Evolutionary conservation across 768 basidiomycete genomes (phyloP).

Genomic region (Ramaria sp.): DNA sequence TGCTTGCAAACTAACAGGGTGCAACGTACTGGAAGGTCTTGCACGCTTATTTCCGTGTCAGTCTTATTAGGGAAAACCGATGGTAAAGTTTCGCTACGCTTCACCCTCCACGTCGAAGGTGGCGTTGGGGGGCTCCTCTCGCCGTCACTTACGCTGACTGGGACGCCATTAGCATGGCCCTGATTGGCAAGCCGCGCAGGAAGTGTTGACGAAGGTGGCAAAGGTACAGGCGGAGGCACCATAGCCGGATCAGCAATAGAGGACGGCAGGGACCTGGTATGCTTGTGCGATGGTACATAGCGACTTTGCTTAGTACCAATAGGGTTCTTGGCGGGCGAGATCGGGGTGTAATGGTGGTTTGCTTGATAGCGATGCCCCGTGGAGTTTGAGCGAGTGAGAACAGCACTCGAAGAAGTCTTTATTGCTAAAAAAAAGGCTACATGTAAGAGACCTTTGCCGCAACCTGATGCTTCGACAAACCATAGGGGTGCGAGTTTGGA

Average conservation of each 20-base stretch:
- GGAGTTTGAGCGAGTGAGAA: conserved; percentile 7
- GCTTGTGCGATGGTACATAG: conserved; percentile 2
- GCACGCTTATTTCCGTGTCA: background rate
- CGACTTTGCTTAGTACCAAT: background rate
- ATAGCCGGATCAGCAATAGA: background rate
- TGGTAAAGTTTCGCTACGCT: conserved; percentile 3
- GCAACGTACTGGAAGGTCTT: background rate
- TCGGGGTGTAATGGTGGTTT: conserved; percentile 2
- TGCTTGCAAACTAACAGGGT: background rate
- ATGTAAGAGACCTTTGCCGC: background rate
- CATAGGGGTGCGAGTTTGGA: background rate
- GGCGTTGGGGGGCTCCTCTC: background rate
- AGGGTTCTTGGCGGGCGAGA: background rate
- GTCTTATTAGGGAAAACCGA: background rate
- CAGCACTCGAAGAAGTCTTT: conserved; percentile 5
- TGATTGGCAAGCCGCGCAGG: background rate
- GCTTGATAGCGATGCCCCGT: background rate
- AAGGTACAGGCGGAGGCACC: background rate
- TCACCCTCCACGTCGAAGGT: conserved; percentile 1
- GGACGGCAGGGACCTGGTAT: background rate
- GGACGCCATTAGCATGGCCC: background rate
- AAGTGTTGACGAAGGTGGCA: background rate
- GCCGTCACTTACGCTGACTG: background rate
- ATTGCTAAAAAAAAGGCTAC: background rate
- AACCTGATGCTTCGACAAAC: background rate